phyloP scores from a whole-genome alignment of 371 early-diverging fungal genomes.

The Conidiobolus incongruus region DNA sequence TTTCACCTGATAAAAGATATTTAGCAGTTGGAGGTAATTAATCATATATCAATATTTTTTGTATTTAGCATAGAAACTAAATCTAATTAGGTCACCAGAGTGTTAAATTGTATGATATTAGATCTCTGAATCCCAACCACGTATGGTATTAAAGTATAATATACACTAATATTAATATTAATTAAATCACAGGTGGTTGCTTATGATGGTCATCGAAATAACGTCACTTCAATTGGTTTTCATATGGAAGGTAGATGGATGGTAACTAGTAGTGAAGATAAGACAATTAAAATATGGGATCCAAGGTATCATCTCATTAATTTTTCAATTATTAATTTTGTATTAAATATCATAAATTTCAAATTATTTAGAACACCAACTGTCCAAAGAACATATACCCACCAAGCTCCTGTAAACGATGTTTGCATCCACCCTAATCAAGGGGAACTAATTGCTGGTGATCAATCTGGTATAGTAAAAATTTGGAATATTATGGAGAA shows the following conservation, averaged over 20 bases:
- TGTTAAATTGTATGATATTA: conserved; percentile 66
- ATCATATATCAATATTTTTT: background rate
- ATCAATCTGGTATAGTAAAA: conserved; percentile 75
- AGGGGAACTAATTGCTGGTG: conserved; percentile 80
- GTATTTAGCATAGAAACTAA: no score
- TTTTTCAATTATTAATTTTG: no score
- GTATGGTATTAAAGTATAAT: no score
- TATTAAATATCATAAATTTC: background rate
- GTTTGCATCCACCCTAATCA: conserved; percentile 88
- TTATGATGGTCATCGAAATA: conserved; percentile 68
- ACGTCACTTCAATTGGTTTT: conserved; percentile 79
- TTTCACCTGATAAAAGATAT: conserved; percentile 81
- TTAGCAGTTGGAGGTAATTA: conserved; percentile 72
- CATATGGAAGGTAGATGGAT: conserved; percentile 81
- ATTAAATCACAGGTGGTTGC: conserved; percentile 22
- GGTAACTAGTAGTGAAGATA: conserved; percentile 82
- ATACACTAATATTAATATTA: no score
- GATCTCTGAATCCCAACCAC: conserved; percentile 46
- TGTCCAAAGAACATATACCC: conserved; percentile 58
- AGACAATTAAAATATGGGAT: conserved; percentile 79
- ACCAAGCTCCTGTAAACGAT: conserved; percentile 74
- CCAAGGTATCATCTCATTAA: conserved; percentile 17
- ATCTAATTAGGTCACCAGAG: conserved; percentile 38
- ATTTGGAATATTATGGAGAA: conserved; percentile 87
- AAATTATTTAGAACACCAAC: conserved; percentile 28